Base-by-base conservation (phyloP, 2,329 filamentous ascomycete species). In the Sporothrix brasiliensis region DNA sequence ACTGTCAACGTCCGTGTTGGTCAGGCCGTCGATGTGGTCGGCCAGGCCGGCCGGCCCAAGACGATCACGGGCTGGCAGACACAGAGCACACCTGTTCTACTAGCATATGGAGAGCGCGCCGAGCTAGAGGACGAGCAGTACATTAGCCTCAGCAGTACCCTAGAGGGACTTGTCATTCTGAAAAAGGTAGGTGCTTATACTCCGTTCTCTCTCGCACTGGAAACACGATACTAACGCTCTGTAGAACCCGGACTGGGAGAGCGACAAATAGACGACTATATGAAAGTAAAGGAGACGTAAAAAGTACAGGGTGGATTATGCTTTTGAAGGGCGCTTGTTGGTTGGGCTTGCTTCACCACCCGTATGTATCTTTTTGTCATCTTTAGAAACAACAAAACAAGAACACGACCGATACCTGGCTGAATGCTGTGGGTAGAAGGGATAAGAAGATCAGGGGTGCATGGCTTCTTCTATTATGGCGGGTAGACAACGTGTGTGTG, bases 41-140 rank as follows among this genome's bases (percentile, higher is more conserved):
- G 95, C 67, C 95, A 98, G 81, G 95, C 96, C 14, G 95, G 95
- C 79, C 88, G 94, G 73, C 95, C 95, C 75, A 98, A 99, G 90
- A 99, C 95, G 2, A 99, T 99, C 77, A 99, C 95, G 11, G 95
- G 95, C 68, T 99, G 95, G 95, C 95, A 99, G 82, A 99, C 95
- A 74, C 95, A 99, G 85, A 97, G 92, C 83, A 99, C 95, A n/a
- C 95, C 95, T 0, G 95, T 99, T 61, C 84, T 99, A 71, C 84
- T 99, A 76, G 91, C 92, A n/a, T 91, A 97, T 78, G 95, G 96
- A 41, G 95, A 99, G 84, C 87, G 96, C 76, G 95, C 95, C 11
- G 95, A 99, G 84, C 84, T 99, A 67, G 95, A 99, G 81, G 95
- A 99, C 77, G 95, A 99, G 83, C 90, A 99, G 83, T 99, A 98